A percentile compares a stretch with the other conserved stretches of the same genome.
These are phyloP conservation scores for Orbilia blumenaviensis DNA, from an alignment of 2,329 filamentous ascomycete species.

Conservation along the genomic window DNA sequence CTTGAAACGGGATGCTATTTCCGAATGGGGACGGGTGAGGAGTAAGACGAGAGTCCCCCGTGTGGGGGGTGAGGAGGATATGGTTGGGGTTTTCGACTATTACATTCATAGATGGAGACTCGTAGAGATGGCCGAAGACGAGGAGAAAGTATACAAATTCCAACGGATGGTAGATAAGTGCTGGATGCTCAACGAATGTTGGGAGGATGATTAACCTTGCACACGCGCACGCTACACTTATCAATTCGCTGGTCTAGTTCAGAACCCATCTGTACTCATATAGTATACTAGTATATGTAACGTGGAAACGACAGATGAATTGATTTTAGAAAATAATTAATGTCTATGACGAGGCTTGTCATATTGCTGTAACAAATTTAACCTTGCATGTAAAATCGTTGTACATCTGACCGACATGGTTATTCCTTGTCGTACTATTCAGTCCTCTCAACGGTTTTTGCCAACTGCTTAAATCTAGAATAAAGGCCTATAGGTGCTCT, in stretches of 20 bases:
- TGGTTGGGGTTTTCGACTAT: not conserved
- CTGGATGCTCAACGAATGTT: not conserved
- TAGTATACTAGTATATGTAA: no score
- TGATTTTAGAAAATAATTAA: no score
- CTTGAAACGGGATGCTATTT: no score
- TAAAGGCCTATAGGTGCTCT: no score
- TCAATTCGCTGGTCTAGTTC: no score
- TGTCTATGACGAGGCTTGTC: no score
- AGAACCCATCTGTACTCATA: no score
- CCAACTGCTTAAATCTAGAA: no score
- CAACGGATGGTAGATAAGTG: not conserved
- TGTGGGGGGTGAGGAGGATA: not conserved
- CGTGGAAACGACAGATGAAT: no score
- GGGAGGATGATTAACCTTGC: not conserved
- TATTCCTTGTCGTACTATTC: no score
- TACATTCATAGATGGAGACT: not conserved
- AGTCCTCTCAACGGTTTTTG: no score
- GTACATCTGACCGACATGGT: not conserved
- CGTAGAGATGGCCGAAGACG: not conserved
- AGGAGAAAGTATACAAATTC: not conserved
- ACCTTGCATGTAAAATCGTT: not conserved
- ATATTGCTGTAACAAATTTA: no score
- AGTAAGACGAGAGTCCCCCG: not conserved
- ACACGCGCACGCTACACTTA: not conserved
- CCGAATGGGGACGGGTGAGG: not conserved